Evolutionary conservation across 108 stramenopile genomes (phyloP), one percentile per base, ranked within the genome.

Genomic region (Cyclotella distinguenda): DNA sequence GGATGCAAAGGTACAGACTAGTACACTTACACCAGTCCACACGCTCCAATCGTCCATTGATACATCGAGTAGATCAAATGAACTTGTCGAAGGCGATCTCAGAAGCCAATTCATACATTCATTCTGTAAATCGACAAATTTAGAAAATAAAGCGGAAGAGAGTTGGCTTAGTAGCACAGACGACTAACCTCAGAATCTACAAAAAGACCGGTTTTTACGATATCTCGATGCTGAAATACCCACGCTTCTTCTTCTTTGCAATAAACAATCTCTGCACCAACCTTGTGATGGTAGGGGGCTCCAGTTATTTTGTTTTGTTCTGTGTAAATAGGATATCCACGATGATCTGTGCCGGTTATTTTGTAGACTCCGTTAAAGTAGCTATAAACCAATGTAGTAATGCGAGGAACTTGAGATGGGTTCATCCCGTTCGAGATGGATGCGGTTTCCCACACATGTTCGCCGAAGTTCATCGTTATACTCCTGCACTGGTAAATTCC

Each of bases 291-390:
- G 36, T 57, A 75, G 0, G 49, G 48, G 3, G 19, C 38, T 8
- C 25, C n/a, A 38, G 48, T 22, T 19, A 49, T 25, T 44, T 68
- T 75, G 44, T 53, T 75, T 53, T 63, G 66, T 45, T 75, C 66
- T 3, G 33, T 38, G 32, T 75, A 75, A 0, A 75, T 46, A 11
- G 60, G 40, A 23, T 26, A 23, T 45, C 23, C 25, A 44, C 61
- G 47, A 16, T 62, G 18, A 26, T 62, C 2, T 1, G 74, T 75
- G 12, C 74, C 66, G 49, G 67, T 75, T 21, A 18, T 21, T 13
- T 16, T 27, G 35, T 75, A 75, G 18, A 55, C 60, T 22, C 74
- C 74, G 35, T 68, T 75, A 54, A 75, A 75, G 55, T 67, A 75
- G 0, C 66, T 62, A 36, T 59, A 75, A 23, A 71, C 47, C 32